A percentile compares a stretch with the other conserved stretches of the same genome.
Evolutionary conservation across 2,329 filamentous ascomycete genomes (phyloP).

Genomic region (Cladosporium colombiae): DNA sequence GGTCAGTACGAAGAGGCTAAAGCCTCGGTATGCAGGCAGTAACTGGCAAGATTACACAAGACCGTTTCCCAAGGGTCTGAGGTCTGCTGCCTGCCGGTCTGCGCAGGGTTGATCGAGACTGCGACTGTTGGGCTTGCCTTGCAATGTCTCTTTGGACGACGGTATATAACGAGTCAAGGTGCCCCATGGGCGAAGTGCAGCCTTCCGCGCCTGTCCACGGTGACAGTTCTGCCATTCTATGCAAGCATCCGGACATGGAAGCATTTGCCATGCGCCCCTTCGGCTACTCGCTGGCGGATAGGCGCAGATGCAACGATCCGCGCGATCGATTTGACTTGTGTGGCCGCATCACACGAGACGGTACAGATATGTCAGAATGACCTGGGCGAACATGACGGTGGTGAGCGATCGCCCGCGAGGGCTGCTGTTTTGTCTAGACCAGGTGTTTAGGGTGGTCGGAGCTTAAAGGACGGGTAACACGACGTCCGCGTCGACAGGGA

Average conservation of each 20-base stretch:
- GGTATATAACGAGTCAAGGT: neutral
- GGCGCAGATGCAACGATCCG: slow-evolving; percentile 11
- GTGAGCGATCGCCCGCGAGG: slow-evolving; percentile 2
- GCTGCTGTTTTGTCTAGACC: slow-evolving; percentile 18
- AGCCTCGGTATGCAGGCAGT: slow-evolving; percentile 4
- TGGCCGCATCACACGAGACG: neutral
- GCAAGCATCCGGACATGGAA: slow-evolving; percentile 1
- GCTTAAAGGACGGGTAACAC: slow-evolving; percentile 10
- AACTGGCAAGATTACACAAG: slow-evolving; percentile 16
- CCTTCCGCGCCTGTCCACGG: neutral
- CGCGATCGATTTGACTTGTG: slow-evolving; percentile 4
- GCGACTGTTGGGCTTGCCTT: slow-evolving; percentile 4
- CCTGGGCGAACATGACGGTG: neutral
- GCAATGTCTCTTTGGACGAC: neutral
- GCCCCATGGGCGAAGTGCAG: slow-evolving; percentile 1
- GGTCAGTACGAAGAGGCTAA: slow-evolving; percentile 5
- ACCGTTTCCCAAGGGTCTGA: neutral
- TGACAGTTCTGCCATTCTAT: neutral
- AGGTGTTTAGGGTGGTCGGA: slow-evolving; percentile 13
- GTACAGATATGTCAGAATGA: neutral
- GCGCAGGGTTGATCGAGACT: slow-evolving; percentile 8
- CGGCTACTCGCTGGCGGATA: slow-evolving; percentile 12
- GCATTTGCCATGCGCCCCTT: neutral
- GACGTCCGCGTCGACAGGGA: slow-evolving; percentile 16
- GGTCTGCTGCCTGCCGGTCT: neutral